These are phyloP conservation scores for Russula griseocarnosa DNA, from an alignment of 768 basidiomycete genomes.

Conservation along the genomic window DNA sequence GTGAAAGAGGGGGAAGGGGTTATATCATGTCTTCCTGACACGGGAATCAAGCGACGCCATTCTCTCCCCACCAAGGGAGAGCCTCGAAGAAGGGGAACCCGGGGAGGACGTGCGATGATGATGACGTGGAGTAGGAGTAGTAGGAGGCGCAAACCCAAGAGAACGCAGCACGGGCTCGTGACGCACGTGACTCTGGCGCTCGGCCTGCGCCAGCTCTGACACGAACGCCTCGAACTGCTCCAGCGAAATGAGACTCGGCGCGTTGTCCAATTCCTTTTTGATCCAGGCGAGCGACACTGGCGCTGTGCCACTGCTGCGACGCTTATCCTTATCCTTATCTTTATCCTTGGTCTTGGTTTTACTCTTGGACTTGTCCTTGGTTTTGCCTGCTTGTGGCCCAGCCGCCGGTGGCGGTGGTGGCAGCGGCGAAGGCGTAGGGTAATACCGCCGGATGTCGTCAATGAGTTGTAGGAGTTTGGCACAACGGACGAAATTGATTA, in stretches of 20 bases:
- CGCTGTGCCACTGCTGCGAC: conserved; percentile 16
- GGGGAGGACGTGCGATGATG: not conserved
- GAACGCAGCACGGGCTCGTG: conserved; percentile 22
- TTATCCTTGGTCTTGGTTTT: not conserved
- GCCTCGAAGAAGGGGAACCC: not conserved
- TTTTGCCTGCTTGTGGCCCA: conserved; percentile 32
- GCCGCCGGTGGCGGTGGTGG: conserved; percentile 28
- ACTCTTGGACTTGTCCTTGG: not conserved
- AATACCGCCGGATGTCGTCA: conserved; percentile 35
- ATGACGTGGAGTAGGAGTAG: not conserved
- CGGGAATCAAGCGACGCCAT: not conserved
- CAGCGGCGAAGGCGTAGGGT: conserved; percentile 10
- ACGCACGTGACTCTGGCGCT: conserved; percentile 16
- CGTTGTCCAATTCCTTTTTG: conserved; percentile 38
- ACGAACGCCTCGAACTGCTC: conserved; percentile 40
- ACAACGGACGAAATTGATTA: conserved; percentile 46
- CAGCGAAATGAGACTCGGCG: conserved; percentile 31
- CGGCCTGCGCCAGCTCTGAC: conserved; percentile 23
- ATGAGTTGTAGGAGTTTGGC: conserved; percentile 39
- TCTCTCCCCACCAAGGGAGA: not conserved
- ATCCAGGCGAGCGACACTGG: conserved; percentile 41
- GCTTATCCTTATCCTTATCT: conserved; percentile 23
- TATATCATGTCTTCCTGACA: not conserved
- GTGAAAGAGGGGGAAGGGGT: no score
- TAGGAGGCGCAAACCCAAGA: conserved; percentile 20